Evolutionary conservation across 768 basidiomycete species (phyloP), one percentile per base, ranked within the genome.

Genomic region (Auriculariales sp.): DNA sequence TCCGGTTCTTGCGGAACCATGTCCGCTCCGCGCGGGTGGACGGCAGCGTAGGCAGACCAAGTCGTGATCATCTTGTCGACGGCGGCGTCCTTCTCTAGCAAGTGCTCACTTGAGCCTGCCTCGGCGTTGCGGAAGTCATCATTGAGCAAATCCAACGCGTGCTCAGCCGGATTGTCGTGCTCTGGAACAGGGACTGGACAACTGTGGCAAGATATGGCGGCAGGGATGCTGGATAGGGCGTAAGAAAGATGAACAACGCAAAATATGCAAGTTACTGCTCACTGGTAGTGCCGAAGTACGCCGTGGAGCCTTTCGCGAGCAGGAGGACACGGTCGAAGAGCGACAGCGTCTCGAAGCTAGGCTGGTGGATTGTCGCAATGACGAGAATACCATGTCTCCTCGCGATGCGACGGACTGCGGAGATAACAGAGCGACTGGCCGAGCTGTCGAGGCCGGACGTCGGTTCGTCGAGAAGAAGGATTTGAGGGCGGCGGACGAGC

Each of bases 361-460:
- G 81, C 51, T 83, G 81, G 54, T 85, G 82, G 48, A 85, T 79
- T 3, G 78, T 78, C 15, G 76, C 73, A 42, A 83, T 69, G 28
- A 81, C 70, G 29, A 79, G 72, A 47, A 78, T 74, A 22, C 68
- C 68, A 52, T 73, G 70, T 4, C 68, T 62, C 25, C 64, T 55
- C 0, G 76, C 71, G 9, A 79, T 60, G 14, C 62, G 61, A 15
- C 66, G 65, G 28, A 75, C 56, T 53, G 74, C 63, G 4, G 65
- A 57, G 56, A 73, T 63, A 4, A 72, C 71, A 50, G 69, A 67
- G 1, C 66, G 59, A 22, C 69, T 64, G 4, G 71, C 65, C 5
- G 69, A 72, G 46, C 75, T 71, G 56, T 75, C 76, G 7, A 78
- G 63, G 14, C 77, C 77, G 24, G 70, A 73, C 1, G 77, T 78